phyloP scores from a whole-genome alignment of 139 green algal genomes.

The Picochlorum sp. region DNA sequence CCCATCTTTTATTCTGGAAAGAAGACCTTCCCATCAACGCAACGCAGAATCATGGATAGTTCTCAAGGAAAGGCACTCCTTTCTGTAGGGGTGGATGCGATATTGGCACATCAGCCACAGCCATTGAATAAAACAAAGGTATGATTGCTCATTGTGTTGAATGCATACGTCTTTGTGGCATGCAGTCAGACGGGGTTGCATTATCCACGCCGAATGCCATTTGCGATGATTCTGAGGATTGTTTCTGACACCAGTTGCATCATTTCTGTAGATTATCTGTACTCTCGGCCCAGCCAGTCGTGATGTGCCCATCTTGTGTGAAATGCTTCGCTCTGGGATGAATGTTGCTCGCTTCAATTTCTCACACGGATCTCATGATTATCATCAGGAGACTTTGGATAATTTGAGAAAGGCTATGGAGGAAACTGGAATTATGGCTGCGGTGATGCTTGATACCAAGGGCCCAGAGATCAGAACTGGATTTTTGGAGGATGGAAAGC shows the following conservation, averaged over 20 bases:
- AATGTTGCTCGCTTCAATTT: constrained; percentile 96
- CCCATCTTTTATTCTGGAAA: no score
- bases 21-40: neutral
- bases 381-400: constrained; percentile 93
- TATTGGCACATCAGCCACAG: constrained; percentile 6
- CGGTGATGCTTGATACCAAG: constrained; percentile 98
- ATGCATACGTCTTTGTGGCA: no score
- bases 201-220: no score
- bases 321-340: constrained; percentile 87
- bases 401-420: constrained; percentile 72
- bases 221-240: neutral
- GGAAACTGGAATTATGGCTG: constrained; percentile 93
- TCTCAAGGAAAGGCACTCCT: constrained; percentile 7
- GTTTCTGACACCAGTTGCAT: neutral
- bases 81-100: constrained; percentile 17
- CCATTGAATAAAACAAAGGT: constrained; percentile 18
- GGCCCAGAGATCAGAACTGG: constrained; percentile 95
- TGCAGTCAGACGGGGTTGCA: no score
- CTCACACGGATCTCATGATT: constrained; percentile 87
- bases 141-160: neutral
- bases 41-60: neutral
- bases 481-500: constrained; percentile 81
- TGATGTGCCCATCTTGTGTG: constrained; percentile 58
- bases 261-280: constrained; percentile 74
- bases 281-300: constrained; percentile 81